Evolutionary conservation across 345 rosid species (phyloP), one percentile per base, ranked within the genome.

Genomic region (Anastatica hierochuntica): DNA sequence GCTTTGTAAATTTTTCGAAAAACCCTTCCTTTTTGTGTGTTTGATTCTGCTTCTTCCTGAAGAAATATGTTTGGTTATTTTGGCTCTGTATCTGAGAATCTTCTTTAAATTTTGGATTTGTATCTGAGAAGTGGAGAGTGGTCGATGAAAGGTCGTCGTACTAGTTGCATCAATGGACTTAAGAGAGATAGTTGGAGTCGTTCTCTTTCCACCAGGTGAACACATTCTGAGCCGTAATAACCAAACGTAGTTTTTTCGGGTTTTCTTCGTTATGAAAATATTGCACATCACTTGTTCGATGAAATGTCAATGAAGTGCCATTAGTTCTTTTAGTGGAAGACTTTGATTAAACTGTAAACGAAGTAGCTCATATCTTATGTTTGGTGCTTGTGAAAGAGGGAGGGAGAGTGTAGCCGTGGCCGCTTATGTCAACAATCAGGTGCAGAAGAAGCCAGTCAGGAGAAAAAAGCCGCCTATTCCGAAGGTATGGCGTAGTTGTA

Each of bases 181-280:
- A 79, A 80, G 81, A 75, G 96, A 56, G 49, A 76, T 63, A 92
- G 96, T 74, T 84, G 96, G 98, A 74, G 83, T 68, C 90, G 94
- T 37, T 74, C 95, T 1, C 94, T 92, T 58, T 92, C 98, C 52
- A 83, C 79, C 72, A 88, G 96, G 98, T 92, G 17, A n/a, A n/a
- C 37, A 11, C 19, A 19, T 66, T 59, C 38, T 44, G 8, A 58
- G 16, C 30, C n/a, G n/a, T n/a, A n/a, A 5, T 43, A 5, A 36
- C 26, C 55, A n/a, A n/a, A n/a, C 14, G 14, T 17, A 3, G 8
- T 24, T 7, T 18, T 7, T 49, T 16, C 14, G n/a, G 4, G 10
- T 19, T 43, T 6, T 21, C 36, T 6, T 38, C 23, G 56, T 18
- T 63, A n/a, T 30, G 49, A 21, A 14, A 35, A 6, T 50, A 43